Base-by-base conservation (phyloP, 2,329 filamentous ascomycete genomes). In the Monosporascus sp. region DNA sequence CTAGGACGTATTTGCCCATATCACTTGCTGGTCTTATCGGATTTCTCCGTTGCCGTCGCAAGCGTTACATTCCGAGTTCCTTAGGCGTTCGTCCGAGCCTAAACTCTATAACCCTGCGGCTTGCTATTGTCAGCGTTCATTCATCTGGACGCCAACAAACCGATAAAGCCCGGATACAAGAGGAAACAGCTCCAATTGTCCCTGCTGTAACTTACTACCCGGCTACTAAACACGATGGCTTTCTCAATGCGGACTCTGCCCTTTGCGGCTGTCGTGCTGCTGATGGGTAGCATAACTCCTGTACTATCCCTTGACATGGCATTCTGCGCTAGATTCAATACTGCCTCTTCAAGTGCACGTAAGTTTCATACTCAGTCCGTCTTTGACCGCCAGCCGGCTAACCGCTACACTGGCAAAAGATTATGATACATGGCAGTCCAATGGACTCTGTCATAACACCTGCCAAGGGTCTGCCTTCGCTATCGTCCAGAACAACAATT, bases 381-480 rank as follows among this genome's bases (percentile, higher is more conserved):
- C 25, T 53, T 53, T 57, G 35, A 54, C 49, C 41, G 25, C 50
- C 55, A 50, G 56, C 49, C n/a, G 15, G 51, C 3, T 38, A 38
- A 48, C 51, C 18, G 39, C 39, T 43, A 51, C 25, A 15, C 31
- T n/a, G 4, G 1, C 14, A 25, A 20, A 41, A 85, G 82, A 82
- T 58, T 64, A 67, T 35, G 80, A 76, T 56, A 78, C 77, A 58
- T 86, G 71, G 56, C 86, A 90, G 67, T 88, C 87, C 20, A 84
- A 89, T 60, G 88, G 88, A 31, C 77, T 84, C 14, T 93, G 89
- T 66, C 71, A 75, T 49, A 72, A 80, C 48, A 77, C 77, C 48
- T 93, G 89, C 70, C 63, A 65, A 20, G 60, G 75, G 17, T 88
- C 77, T 58, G 87, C 88, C 39, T 89, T 86, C 57, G 87, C 86